Evolutionary conservation across 176 grass and related monocot species (phyloP), one percentile per base, ranked within the genome.

Genomic region (Oropetium thomaeum): DNA sequence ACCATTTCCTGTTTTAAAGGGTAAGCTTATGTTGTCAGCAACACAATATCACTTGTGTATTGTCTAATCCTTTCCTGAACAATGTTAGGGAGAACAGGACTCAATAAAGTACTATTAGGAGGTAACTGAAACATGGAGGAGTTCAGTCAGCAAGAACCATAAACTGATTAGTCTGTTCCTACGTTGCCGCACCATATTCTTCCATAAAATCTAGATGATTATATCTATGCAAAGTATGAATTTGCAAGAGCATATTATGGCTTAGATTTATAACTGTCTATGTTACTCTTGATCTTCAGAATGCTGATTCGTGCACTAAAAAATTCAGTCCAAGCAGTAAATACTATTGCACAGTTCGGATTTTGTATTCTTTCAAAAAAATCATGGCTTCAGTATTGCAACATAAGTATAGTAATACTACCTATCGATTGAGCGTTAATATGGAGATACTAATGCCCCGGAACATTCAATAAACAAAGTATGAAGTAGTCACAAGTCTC

Each of bases 1-100:
- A 65, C 48, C 79, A 25, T 72, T 77, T 64, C 66, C 73, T 87
- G 74, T 58, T 29, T n/a, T n/a, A 27, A 66, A 82, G 51, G 78
- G 83, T 41, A 79, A 43, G 25, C 26, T 57, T 72, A 73, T 58
- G 23, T 47, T 65, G 58, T 71, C 28, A 66, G 47, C 33, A 6
- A 68, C 15, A 62, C 8, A 70, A 20, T 65, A 20, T 62, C 8
- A 17, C 34, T 42, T 14, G 39, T 43, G 37, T 77, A 11, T 44
- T 22, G 27, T 10, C 9, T 58, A 47, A 19, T 51, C 31, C 11
- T 34, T 74, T 57, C 13, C 73, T 45, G 5, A 49, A 67, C 15
- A 73, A 71, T 67, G 25, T 5, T 31, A 67, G 58, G 39, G 65
- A 74, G 12, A 22, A 26, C 19, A 25, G 17, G 13, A 59, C 34